These are phyloP conservation scores for Dothideomycetes sp. DNA, from an alignment of 2,329 filamentous ascomycete genomes.

Conservation along the genomic window DNA sequence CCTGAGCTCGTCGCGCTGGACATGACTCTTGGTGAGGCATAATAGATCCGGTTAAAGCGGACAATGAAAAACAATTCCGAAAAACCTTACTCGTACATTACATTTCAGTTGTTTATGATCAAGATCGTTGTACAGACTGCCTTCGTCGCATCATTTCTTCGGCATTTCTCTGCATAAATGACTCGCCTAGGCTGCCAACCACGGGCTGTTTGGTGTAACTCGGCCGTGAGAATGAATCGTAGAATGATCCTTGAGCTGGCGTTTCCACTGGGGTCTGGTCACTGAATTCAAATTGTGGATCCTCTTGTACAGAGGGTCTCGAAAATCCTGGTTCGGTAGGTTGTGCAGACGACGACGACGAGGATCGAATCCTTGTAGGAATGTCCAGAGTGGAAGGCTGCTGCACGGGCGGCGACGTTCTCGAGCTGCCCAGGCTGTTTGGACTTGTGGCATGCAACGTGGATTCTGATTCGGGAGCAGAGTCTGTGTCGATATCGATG, in stretches of 20 bases:
- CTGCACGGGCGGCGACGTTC: background rate
- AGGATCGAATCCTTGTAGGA: slow-evolving; percentile 21
- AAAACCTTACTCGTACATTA: too few relatives aligned
- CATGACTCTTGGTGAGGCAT: too few relatives aligned
- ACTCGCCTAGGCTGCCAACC: slow-evolving; percentile 26
- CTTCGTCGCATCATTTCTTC: slow-evolving; percentile 20
- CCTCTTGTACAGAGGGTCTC: slow-evolving; percentile 23
- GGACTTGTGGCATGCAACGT: slow-evolving; percentile 9
- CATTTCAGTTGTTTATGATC: too few relatives aligned
- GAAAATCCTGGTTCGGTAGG: slow-evolving; percentile 27
- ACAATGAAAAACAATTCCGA: too few relatives aligned
- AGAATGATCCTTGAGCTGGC: slow-evolving; percentile 19
- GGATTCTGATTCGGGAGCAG: slow-evolving; percentile 8
- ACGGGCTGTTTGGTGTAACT: slow-evolving; percentile 4
- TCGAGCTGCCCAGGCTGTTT: background rate
- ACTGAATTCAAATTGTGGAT: slow-evolving; percentile 22
- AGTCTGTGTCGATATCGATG: slow-evolving; percentile 14
- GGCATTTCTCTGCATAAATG: slow-evolving; percentile 28
- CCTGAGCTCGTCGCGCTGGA: too few relatives aligned
- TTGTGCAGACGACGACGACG: slow-evolving; percentile 20
- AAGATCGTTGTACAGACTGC: background rate
- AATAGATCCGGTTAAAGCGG: too few relatives aligned
- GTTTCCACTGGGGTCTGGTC: slow-evolving; percentile 18
- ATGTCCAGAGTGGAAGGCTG: slow-evolving; percentile 10
- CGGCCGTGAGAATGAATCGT: slow-evolving; percentile 10